Conservation (phyloP, 768 basidiomycete genomes). For the Kwoniella bestiolae region DNA sequence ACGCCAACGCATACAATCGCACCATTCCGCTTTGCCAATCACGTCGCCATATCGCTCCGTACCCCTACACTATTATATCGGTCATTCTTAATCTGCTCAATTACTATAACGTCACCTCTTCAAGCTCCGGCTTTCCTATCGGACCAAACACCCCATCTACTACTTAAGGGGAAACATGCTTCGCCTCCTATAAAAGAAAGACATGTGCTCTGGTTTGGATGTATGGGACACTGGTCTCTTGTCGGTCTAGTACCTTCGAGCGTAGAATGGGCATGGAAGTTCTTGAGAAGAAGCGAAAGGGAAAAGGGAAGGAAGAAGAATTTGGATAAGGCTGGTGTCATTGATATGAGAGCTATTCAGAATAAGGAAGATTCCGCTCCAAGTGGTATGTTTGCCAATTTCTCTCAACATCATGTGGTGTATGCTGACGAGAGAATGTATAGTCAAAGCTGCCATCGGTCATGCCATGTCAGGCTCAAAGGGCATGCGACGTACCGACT, state of each 20-base stretch:
- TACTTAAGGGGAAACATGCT: conserved; percentile 29
- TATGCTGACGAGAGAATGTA: conserved; percentile 1
- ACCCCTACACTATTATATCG: conserved; percentile 89
- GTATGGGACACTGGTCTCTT: conserved; percentile 43
- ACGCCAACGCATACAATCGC: conserved; percentile 44
- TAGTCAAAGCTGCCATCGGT: conserved; percentile 17
- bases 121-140: conserved; percentile 39
- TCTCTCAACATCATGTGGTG: too few species aligned
- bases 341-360: conserved; percentile 41
- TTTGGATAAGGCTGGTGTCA: conserved; percentile 41
- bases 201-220: conserved; percentile 41
- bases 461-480: conserved; percentile 28
- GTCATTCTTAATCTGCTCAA: conserved; percentile 81
- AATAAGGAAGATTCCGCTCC: conserved; percentile 39
- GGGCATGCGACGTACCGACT: conserved; percentile 34
- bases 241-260: conserved; percentile 31
- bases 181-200: conserved; percentile 18
- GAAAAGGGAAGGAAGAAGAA: conserved; percentile 47
- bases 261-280: conserved; percentile 40
- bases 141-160: conserved; percentile 23
- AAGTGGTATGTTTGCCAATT: conserved; percentile 32
- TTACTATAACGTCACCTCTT: conserved; percentile 64
- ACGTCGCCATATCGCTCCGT: conserved; percentile 86
- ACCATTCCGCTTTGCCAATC: conserved; percentile 76
- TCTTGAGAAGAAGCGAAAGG: conserved; percentile 26